Conservation (phyloP, 768 basidiomycete species). For the Cystobasidium tubakii region DNA sequence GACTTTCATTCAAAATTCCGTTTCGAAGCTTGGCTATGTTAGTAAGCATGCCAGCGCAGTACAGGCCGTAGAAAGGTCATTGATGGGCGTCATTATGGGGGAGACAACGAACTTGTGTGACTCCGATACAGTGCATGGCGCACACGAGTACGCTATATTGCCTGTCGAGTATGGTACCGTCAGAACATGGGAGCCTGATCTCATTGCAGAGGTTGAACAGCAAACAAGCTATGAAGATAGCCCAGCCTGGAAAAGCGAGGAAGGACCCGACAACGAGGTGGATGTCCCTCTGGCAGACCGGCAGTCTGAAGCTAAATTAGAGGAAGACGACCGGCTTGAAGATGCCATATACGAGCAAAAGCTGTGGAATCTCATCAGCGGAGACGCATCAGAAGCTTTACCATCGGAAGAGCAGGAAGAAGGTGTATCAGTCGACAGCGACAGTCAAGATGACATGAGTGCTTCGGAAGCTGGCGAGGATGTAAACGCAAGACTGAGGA, state of each 20-base stretch:
- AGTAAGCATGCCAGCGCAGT: too few relatives aligned
- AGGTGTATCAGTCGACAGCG: neutral
- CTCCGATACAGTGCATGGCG: too few relatives aligned
- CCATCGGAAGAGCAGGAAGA: neutral
- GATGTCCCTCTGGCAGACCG: neutral
- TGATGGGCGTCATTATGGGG: too few relatives aligned
- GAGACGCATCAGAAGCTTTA: neutral
- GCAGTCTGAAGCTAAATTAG: neutral
- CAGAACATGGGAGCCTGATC: too few relatives aligned
- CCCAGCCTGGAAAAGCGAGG: neutral
- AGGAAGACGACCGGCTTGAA: constrained; percentile 16
- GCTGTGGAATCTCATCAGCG: constrained; percentile 14
- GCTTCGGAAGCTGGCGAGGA: constrained; percentile 16
- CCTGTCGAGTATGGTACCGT: too few relatives aligned
- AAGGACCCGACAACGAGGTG: neutral
- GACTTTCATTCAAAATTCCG: neutral
- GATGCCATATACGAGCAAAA: constrained; percentile 20
- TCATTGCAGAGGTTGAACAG: too few relatives aligned
- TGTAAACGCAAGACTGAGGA: neutral
- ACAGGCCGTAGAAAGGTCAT: too few relatives aligned
- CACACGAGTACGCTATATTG: too few relatives aligned
- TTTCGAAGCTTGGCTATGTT: neutral
- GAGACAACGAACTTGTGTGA: too few relatives aligned
- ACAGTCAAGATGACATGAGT: neutral
- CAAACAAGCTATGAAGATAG: neutral